Evolutionary conservation across 495 filamentous ascomycete genomes (phyloP), one percentile per base, ranked within the genome.

Genomic region (Penicillium fimorum): DNA sequence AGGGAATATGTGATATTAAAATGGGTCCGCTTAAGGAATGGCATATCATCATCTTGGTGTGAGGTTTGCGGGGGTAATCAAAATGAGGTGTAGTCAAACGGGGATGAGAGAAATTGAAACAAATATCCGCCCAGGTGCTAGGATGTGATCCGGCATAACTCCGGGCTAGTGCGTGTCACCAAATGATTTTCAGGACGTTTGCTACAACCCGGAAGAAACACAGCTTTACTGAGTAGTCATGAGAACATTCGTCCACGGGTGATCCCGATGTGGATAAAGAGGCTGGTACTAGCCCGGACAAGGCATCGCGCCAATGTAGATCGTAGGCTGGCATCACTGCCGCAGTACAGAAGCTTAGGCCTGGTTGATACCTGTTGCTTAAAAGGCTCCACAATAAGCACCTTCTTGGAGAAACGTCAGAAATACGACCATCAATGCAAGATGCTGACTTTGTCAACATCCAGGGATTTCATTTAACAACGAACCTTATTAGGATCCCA

Each of bases 401-500:
- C 50, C 45, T 30, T 45, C n/a, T 11, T 32, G 32, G 42, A n/a
- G 29, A 64, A 52, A 7, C 27, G 27, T 48, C 51, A 46, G 48
- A 30, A 30, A 15, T 24, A 50, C 32, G 12, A 17, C 20, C 11
- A 35, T 35, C n/a, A 8, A 37, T n/a, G 20, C 18, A 42, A 47
- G 51, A 27, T 50, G 52, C 52, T 15, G 42, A 15, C 7, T 7
- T 12, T 17, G 6, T 15, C 10, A 7, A 44, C 1, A n/a, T 17
- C 8, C 44, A 17, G 15, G 15, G 12, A 30, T 7, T 5, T 29
- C 11, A 17, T 17, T 15, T 0, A 18, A 5, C 44, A 29, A 42
- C 12, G 41, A 7, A 24, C 41, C 13, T 18, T 24, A 13, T 43
- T 15, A 22, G 41, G n/a, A 22, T 12, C 10, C 9, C 11, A 24